A percentile compares a stretch with the other conserved stretches of the same genome.
phyloP scores from a whole-genome alignment of 108 stramenopile genomes.

The Ochromonas danica region DNA sequence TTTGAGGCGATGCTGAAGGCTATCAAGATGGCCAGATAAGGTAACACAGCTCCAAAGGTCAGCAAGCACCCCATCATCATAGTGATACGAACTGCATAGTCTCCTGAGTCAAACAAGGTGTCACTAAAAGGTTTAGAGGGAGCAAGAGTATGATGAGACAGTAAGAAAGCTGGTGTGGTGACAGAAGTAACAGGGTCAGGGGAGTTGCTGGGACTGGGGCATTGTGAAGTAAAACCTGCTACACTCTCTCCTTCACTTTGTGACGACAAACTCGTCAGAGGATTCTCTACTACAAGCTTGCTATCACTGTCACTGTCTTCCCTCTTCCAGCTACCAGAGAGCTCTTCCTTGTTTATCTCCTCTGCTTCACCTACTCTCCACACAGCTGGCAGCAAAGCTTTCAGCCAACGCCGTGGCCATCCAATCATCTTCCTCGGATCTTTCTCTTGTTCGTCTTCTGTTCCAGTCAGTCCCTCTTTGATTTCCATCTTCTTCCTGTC shows the following conservation, averaged over 20 bases:
- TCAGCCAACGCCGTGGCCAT: too few species aligned
- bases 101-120: background rate
- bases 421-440: background rate
- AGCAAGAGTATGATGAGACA: background rate
- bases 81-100: background rate
- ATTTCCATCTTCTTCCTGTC: background rate
- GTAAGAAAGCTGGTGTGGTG: background rate
- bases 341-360: too few species aligned
- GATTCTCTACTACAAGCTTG: too few species aligned
- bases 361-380: too few species aligned
- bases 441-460: background rate
- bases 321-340: too few species aligned
- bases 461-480: background rate
- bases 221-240: background rate
- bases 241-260: background rate
- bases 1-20: background rate
- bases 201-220: background rate
- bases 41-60: constrained; percentile 3
- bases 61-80: background rate
- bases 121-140: background rate
- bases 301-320: too few species aligned
- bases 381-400: too few species aligned
- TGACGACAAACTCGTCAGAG: background rate
- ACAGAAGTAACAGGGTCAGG: background rate
- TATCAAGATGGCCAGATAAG: background rate